A percentile compares a stretch with the other conserved stretches of the same genome.
Conservation (phyloP, 208 protist genomes). For the Herpetomonas tarakana region DNA sequence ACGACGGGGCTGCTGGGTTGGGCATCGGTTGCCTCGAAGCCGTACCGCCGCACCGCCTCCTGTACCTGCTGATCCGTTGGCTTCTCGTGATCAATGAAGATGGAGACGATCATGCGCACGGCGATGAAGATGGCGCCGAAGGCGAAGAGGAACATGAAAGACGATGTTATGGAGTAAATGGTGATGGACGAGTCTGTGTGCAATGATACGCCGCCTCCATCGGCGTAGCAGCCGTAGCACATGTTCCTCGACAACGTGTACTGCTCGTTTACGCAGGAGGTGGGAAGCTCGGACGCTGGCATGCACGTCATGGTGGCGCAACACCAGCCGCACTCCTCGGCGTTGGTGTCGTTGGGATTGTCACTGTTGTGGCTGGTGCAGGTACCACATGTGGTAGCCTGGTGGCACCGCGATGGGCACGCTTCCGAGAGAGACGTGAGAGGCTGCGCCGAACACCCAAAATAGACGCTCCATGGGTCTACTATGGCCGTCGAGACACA, state of each 20-base stretch:
- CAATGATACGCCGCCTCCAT: slow-evolving; percentile 14
- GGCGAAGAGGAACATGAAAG: slow-evolving; percentile 19
- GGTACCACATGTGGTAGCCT: slow-evolving; percentile 37
- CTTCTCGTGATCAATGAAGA: slow-evolving; percentile 9
- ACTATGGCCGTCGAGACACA: slow-evolving; percentile 13
- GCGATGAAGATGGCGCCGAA: slow-evolving; percentile 19
- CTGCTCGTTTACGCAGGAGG: slow-evolving; percentile 32
- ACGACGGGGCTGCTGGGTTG: slow-evolving; percentile 15
- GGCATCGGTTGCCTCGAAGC: slow-evolving; percentile 24
- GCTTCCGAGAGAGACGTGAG: slow-evolving; percentile 9
- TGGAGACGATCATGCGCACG: slow-evolving; percentile 8
- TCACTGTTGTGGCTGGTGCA: slow-evolving; percentile 14
- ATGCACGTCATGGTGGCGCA: slow-evolving; percentile 46
- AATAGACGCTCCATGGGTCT: not conserved
- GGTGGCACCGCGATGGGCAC: slow-evolving; percentile 36
- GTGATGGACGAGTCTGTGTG: not conserved
- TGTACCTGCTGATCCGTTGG: slow-evolving; percentile 21
- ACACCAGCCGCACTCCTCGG: slow-evolving; percentile 38
- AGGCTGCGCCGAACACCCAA: not conserved
- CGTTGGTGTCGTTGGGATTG: slow-evolving; percentile 2
- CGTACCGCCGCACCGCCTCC: slow-evolving; percentile 38
- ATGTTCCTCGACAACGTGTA: not conserved
- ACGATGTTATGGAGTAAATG: not conserved
- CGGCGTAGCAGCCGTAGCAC: slow-evolving; percentile 29
- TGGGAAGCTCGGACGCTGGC: slow-evolving; percentile 3